Evolutionary conservation across 352 stramenopile genomes (phyloP), one percentile per base, ranked within the genome.

Genomic region (Phytophthora boehmeriae): DNA sequence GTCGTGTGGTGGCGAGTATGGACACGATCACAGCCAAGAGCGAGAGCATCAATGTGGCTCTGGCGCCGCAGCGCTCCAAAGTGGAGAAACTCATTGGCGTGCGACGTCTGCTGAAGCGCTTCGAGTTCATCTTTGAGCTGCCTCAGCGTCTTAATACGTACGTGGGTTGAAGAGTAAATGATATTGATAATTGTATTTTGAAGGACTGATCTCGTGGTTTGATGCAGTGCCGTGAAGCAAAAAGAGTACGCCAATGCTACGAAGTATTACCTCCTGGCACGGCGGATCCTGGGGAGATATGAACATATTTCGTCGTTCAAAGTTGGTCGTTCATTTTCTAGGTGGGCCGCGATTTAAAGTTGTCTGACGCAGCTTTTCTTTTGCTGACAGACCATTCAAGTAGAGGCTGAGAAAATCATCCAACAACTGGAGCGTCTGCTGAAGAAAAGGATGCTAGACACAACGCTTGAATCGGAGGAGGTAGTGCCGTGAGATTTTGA

Each of bases 41-140:
- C 54, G 80, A 90, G 61, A 88, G 76, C 30, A 90, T 98, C 50
- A 97, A 98, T 71, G 75, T 90, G 28, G 79, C 86, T 5, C 71
- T 98, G 17, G 90, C 88, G 13, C 75, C 79, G 17, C 86, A 92
- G 52, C 85, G 81, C 34, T 91, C 82, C 52, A 93, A 93, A 58
- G 95, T 99, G 35, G 97, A 98, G 34, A 98, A 99, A 71, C 96
- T 99, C 54, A 93, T 99, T 25, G 85, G 97, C 8, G 92, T 99
- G 30, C 91, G 96, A 17, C 87, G 97, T 17, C 78, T 99, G 23
- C 75, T 99, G 25, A 97, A 98, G 69, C 85, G 96, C 50, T 89
- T 99, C 22, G 96, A 99, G 73, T 98, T 98, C 42, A 89, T 99
- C 44, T 97, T 99, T 38, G 96, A 98, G 52, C 74, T 99, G 2